Base-by-base conservation (phyloP, 2,329 filamentous ascomycete genomes). In the Parastagonospora avenae region DNA sequence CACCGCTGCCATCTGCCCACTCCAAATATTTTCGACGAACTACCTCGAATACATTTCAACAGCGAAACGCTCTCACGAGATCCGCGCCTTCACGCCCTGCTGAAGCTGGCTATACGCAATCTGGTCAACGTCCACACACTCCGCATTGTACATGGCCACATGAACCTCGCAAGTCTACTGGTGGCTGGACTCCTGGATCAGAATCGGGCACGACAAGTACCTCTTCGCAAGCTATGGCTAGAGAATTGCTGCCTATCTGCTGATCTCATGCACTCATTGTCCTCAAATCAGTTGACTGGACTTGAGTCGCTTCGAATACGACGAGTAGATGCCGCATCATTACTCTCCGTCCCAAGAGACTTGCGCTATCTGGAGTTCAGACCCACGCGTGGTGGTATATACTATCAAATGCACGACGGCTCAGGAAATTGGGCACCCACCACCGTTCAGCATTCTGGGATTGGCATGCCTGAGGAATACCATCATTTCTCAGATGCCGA, bases 1-100 rank as follows among this genome's bases (percentile, higher is more conserved):
- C 77, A 80, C 58, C 74, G 75, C 19, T 80, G 78, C 58, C 77
- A 79, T 52, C 62, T 79, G 1, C 75, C 77, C 1, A 70, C 73
- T 2, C 78, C 78, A 0, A 72, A 72, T 28, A 76, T 79, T 40
- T 79, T 78, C 61, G 58, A 62, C 19, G 76, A 78, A 46, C 65
- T 80, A 2, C 76, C 76, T 6, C 57, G 61, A 28, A 70, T 72
- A 45, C 62, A 68, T 33, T 79, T 79, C 60, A 62, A 73, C 19
- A 63, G 65, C 16, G 66, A 67, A 14, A 74, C 67, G 1, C 62
- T 80, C 4, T 78, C 76, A 4, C 62, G 63, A 16, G 77, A 79
- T 51, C 51, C 55, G 2, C 65, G 76, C 5, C 73, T 77, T 1
- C 72, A 75, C n/a, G 48, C 62, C 9, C 70, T 80, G 8, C 64